A percentile compares a stretch with the other conserved stretches of the same genome.
phyloP scores from a whole-genome alignment of 2,329 filamentous ascomycete species.

The Colletotrichum simmondsii region DNA sequence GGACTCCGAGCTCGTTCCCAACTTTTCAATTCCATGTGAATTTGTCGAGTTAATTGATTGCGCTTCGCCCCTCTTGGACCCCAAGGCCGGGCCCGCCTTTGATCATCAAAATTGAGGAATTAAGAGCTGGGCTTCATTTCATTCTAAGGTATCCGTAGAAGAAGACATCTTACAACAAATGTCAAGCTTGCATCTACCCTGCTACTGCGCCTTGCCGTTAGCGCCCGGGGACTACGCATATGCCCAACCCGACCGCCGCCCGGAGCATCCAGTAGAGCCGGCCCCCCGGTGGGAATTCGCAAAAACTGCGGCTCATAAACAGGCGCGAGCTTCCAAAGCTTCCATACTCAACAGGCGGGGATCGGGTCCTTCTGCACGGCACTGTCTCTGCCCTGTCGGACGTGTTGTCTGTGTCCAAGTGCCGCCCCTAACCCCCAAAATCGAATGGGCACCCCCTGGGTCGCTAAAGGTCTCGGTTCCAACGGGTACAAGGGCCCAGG shows the following conservation, averaged over 20 bases:
- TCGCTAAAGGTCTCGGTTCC: constrained; percentile 1
- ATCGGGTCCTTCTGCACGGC: not conserved
- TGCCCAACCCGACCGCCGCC: not conserved
- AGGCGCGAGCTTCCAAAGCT: not conserved
- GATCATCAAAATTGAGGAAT: not conserved
- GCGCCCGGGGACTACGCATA: not conserved
- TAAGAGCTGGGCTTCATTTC: not conserved
- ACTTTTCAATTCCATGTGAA: not conserved
- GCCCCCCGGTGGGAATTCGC: not conserved
- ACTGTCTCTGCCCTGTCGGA: not conserved
- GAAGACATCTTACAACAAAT: not conserved
- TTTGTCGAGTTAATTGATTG: not conserved
- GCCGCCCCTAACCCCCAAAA: not conserved
- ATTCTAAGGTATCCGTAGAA: not conserved
- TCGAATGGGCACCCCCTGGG: constrained; percentile 2
- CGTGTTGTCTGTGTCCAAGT: not conserved
- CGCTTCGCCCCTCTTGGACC: not conserved
- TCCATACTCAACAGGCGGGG: not conserved
- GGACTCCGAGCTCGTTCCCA: not conserved
- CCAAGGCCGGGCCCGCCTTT: not conserved
- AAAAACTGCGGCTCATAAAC: not conserved
- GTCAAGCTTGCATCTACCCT: not conserved
- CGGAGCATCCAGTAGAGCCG: not conserved
- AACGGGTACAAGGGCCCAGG: not conserved
- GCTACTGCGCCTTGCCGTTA: not conserved